A percentile compares a stretch with the other conserved stretches of the same genome.
Conservation (phyloP, 2,329 filamentous ascomycete genomes). For the Leptographium wingfieldii region DNA sequence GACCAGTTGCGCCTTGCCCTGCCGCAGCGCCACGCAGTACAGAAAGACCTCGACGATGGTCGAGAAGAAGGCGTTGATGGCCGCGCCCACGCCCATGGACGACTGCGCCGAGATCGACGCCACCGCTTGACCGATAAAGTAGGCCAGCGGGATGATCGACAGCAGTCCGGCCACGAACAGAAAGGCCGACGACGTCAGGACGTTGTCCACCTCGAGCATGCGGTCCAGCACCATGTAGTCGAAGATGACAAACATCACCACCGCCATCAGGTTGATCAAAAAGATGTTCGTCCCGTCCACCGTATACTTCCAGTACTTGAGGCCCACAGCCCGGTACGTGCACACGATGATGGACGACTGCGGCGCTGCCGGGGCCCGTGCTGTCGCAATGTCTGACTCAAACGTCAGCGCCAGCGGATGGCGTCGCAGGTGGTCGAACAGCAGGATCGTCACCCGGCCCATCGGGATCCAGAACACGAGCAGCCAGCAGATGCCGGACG, state of each 20-base stretch:
- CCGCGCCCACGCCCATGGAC: constrained; percentile 93
- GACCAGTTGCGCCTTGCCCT: constrained; percentile 86
- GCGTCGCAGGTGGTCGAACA: constrained; percentile 82
- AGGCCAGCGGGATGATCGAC: constrained; percentile 91
- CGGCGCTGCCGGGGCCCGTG: constrained; percentile 56
- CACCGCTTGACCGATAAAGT: constrained; percentile 97
- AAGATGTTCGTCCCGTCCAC: constrained; percentile 98
- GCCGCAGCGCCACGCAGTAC: constrained; percentile 84
- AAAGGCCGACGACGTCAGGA: constrained; percentile 71
- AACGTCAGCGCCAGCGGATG: constrained; percentile 90
- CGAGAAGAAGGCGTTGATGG: constrained; percentile 96
- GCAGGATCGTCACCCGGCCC: constrained; percentile 83
- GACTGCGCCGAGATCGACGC: constrained; percentile 97
- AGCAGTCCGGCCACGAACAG: constrained; percentile 74
- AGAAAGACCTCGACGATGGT: constrained; percentile 96
- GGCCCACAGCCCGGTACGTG: constrained; percentile 89
- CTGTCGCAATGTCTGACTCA: constrained; percentile 69
- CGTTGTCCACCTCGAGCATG: constrained; percentile 54
- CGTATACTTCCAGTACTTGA: constrained; percentile 99
- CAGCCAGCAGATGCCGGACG: constrained; percentile 87
- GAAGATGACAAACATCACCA: constrained; percentile 89
- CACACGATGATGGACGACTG: constrained; percentile 84
- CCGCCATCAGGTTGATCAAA: constrained; percentile 87
- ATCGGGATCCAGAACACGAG: constrained; percentile 97
- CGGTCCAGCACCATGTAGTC: constrained; percentile 75